phyloP scores from a whole-genome alignment of 176 grass and related monocot genomes.

The Bonia amplexicaulis region DNA sequence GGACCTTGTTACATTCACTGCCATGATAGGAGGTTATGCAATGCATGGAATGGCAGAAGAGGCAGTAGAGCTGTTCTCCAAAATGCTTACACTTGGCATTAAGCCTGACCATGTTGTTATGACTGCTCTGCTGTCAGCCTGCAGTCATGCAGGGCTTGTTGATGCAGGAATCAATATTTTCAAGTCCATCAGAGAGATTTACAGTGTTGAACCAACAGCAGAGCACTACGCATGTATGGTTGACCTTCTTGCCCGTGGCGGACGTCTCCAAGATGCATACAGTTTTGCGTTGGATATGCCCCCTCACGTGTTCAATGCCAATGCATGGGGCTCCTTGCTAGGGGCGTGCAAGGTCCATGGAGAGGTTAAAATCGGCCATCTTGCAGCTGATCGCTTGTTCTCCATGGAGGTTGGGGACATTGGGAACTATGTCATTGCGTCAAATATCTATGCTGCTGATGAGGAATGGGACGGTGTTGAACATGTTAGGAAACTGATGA shows the following conservation, averaged over 20 bases:
- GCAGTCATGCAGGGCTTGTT: constrained; percentile 61
- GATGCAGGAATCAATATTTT: constrained; percentile 64
- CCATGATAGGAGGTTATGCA: constrained; percentile 70
- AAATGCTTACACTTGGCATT: constrained; percentile 58
- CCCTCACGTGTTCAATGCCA: constrained; percentile 42
- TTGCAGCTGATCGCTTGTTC: constrained; percentile 51
- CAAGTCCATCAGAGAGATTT: constrained; percentile 44
- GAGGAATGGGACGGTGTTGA: constrained; percentile 65
- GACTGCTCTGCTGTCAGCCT: constrained; percentile 66
- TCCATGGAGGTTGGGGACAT: constrained; percentile 35
- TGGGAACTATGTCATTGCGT: constrained; percentile 63
- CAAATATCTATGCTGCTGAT: constrained; percentile 71
- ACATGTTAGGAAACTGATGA: constrained; percentile 61
- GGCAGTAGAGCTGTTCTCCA: constrained; percentile 46
- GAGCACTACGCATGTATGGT: constrained; percentile 72
- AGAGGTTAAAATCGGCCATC: constrained; percentile 41
- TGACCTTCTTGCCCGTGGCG: constrained; percentile 55
- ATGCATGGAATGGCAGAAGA: constrained; percentile 74
- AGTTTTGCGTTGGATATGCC: constrained; percentile 48
- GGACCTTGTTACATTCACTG: constrained; percentile 60
- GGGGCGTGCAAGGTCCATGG: constrained; percentile 59
- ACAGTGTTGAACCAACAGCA: constrained; percentile 40
- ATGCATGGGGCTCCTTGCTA: constrained; percentile 52
- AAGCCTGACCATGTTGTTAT: constrained; percentile 66
- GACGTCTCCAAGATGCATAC: constrained; percentile 58